A percentile compares a stretch with the other conserved stretches of the same genome.
Conservation (phyloP, 495 filamentous ascomycete species). For the Barbatosphaeria neglecta region DNA sequence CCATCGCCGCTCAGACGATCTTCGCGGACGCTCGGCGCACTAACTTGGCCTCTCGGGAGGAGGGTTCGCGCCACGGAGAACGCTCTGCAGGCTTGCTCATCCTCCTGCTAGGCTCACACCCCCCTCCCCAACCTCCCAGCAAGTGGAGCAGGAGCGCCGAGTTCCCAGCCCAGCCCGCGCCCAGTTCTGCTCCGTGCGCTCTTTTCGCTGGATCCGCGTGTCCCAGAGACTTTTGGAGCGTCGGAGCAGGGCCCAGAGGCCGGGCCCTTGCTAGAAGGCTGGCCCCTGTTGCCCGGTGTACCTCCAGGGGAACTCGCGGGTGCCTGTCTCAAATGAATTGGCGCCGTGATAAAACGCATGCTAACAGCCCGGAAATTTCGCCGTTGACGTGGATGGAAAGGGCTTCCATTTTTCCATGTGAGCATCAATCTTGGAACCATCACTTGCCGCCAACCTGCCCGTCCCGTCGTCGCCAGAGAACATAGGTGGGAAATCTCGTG, state of each 20-base stretch:
- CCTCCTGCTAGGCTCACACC: too few species aligned
- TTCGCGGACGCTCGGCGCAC: too few species aligned
- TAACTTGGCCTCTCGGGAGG: too few species aligned
- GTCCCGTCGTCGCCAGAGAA: neutral
- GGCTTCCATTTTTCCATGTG: conserved; percentile 14
- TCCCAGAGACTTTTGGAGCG: neutral
- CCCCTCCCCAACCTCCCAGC: too few species aligned
- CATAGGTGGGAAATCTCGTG: neutral
- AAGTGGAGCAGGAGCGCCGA: too few species aligned
- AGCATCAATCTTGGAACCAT: neutral
- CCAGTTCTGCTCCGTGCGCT: neutral
- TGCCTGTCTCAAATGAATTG: neutral
- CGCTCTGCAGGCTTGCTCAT: too few species aligned
- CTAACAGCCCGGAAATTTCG: conserved; percentile 6
- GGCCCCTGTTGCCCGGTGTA: too few species aligned
- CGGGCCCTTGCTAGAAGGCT: neutral
- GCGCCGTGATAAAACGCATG: conserved; percentile 14
- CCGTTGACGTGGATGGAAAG: conserved; percentile 5
- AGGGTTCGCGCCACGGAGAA: too few species aligned
- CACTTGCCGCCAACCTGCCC: neutral
- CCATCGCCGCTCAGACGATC: too few species aligned
- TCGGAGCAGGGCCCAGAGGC: neutral
- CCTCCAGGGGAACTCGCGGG: neutral
- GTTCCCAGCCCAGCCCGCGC: neutral
- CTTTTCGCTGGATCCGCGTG: neutral